Evolutionary conservation across 352 stramenopile species (phyloP).

Genomic region (Hyaloperonospora arabidopsidis): DNA sequence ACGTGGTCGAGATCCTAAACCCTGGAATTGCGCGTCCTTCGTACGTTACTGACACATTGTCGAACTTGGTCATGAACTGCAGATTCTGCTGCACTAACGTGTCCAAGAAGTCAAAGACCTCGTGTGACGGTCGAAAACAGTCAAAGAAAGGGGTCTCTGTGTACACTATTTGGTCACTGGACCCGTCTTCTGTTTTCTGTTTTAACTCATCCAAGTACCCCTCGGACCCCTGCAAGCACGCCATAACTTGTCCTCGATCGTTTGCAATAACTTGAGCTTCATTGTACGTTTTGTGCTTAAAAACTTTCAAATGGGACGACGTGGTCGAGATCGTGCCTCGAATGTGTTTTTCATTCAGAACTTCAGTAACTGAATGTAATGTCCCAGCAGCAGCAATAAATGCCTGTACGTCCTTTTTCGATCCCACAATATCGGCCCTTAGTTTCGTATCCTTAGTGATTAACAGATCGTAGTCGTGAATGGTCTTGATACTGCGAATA

Average conservation of each 20-base stretch:
- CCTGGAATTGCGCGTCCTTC: slow-evolving; percentile 46
- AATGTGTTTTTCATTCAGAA: no score
- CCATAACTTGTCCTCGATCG: slow-evolving; percentile 37
- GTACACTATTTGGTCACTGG: slow-evolving; percentile 20
- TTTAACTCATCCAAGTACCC: slow-evolving; percentile 38
- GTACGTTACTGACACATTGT: slow-evolving; percentile 44
- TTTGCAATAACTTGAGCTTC: slow-evolving; percentile 27
- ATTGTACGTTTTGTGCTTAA: slow-evolving; percentile 22
- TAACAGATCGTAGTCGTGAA: slow-evolving; percentile 6
- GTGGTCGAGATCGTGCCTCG: slow-evolving; percentile 17
- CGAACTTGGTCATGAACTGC: slow-evolving; percentile 43
- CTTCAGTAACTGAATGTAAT: slow-evolving; percentile 14
- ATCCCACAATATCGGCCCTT: slow-evolving; percentile 25
- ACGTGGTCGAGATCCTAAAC: slow-evolving; percentile 49
- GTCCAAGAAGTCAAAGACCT: slow-evolving; percentile 61
- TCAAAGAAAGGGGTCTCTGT: slow-evolving; percentile 56
- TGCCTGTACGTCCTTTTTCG: slow-evolving; percentile 20
- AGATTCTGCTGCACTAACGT: slow-evolving; percentile 35
- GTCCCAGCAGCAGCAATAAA: slow-evolving; percentile 18
- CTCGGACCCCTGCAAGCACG: slow-evolving; percentile 40
- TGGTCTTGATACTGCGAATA: slow-evolving; percentile 27
- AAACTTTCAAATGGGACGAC: slow-evolving; percentile 24
- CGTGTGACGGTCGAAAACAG: slow-evolving; percentile 55
- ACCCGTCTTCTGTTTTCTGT: slow-evolving; percentile 4
- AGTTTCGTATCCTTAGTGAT: slow-evolving; percentile 20